Evolutionary conservation across 2,329 filamentous ascomycete genomes (phyloP), one percentile per base, ranked within the genome.

Genomic region (Colletotrichum gigasporum): DNA sequence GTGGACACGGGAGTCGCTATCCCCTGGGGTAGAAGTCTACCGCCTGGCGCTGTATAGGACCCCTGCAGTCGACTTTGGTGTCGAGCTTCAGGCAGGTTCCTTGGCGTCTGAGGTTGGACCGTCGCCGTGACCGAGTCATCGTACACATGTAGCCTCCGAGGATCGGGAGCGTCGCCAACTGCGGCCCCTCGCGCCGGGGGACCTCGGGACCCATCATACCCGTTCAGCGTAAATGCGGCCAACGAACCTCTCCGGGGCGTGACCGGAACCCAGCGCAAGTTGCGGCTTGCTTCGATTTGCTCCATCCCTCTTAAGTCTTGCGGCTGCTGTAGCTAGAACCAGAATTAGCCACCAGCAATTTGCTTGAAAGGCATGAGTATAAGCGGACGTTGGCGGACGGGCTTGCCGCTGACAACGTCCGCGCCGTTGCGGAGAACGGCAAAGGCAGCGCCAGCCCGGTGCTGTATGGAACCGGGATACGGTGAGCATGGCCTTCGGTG

Each of bases 51-150:
- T 11, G 83, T 85, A 68, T 80, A 82, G 12, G 79, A 73, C 10
- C 78, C 79, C 12, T 74, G 71, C 32, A 81, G 72, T 30, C 78
- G 78, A 56, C 81, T 82, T 52, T 74, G 78, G 66, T 84, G 82
- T 10, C 81, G 79, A 48, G 80, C 75, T 70, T 83, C 83, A 1
- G 83, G 81, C n/a, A 85, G 69, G 57, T 84, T 78, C 44, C 75
- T 75, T 20, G 83, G 82, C 10, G 84, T 85, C 68, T 82, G 82
- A n/a, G 83, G 82, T 65, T 85, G 83, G 9, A 71, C 72, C 5
- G 74, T 73, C 20, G 80, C 74, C 7, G 82, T 77, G 45, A 81
- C 58, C 22, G 72, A 71, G 66, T 86, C 83, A 63, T 84, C 78
- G 65, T 86, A 85, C 24, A 86, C 73, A 20, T 71, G 72, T 48